These are phyloP conservation scores for Neurospora terricola DNA, from an alignment of 495 filamentous ascomycete genomes.

Conservation along the genomic window DNA sequence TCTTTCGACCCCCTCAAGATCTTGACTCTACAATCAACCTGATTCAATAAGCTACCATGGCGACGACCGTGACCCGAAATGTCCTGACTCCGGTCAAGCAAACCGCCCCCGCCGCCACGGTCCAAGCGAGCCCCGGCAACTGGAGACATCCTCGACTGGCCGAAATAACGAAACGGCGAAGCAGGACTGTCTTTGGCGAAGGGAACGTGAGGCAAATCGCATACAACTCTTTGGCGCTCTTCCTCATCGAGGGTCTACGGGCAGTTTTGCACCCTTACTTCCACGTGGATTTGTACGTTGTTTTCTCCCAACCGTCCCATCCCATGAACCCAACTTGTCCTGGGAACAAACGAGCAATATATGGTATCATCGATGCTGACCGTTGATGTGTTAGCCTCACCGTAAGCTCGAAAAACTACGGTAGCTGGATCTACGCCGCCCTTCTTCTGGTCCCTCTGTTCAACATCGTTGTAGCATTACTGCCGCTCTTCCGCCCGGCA, in stretches of 20 bases:
- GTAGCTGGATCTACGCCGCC: conserved; percentile 22
- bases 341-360: not conserved
- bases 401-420: conserved; percentile 16
- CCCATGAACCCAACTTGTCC: not conserved
- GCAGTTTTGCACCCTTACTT: conserved; percentile 15
- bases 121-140: conserved; percentile 52
- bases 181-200: conserved; percentile 61
- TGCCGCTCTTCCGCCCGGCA: conserved; percentile 56
- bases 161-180: conserved; percentile 67
- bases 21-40: conserved; percentile 3
- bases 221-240: conserved; percentile 51
- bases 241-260: conserved; percentile 29
- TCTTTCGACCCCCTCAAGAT: not conserved
- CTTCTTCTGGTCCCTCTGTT: conserved; percentile 56
- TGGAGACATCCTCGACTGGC: conserved; percentile 79
- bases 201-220: conserved; percentile 54
- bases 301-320: not conserved
- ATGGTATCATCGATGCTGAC: not conserved
- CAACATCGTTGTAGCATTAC: conserved; percentile 40
- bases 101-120: conserved; percentile 24
- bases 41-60: conserved; percentile 9
- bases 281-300: conserved; percentile 15
- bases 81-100: conserved; percentile 36
- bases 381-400: not conserved
- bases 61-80: conserved; percentile 9